A percentile compares a stretch with the other conserved stretches of the same genome.
These are phyloP conservation scores for Scheffersomyces quercinus DNA, from an alignment of 1,139 yeast species.

Conservation along the genomic window DNA sequence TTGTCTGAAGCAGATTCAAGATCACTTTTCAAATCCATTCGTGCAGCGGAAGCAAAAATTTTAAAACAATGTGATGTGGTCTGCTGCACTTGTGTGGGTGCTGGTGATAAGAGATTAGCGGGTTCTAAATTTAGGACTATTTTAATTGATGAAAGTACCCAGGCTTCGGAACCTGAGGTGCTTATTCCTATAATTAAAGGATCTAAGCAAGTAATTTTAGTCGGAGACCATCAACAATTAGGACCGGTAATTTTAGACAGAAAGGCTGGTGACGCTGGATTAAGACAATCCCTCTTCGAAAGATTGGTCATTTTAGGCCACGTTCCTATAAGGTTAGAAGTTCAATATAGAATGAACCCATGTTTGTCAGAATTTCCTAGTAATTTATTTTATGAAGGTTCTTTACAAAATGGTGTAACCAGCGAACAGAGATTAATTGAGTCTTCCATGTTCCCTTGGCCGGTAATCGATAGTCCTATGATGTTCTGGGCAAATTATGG, in stretches of 20 bases:
- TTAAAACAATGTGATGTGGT: constrained; percentile 72
- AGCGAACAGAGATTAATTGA: constrained; percentile 62
- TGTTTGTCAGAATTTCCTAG: constrained; percentile 83
- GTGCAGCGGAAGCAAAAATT: constrained; percentile 50
- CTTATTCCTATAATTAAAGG: constrained; percentile 88
- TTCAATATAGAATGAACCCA: constrained; percentile 96
- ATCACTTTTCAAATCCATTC: constrained; percentile 40
- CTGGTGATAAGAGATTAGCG: constrained; percentile 70
- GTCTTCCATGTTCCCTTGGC: constrained; percentile 82
- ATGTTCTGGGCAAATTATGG: constrained; percentile 95
- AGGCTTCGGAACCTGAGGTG: constrained; percentile 91
- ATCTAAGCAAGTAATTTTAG: constrained; percentile 83
- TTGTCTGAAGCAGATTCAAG: constrained; percentile 56
- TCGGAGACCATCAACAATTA: constrained; percentile 94
- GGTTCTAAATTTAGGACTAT: constrained; percentile 67
- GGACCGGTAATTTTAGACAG: constrained; percentile 87
- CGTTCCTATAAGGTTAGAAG: constrained; percentile 82
- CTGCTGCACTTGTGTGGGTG: constrained; percentile 92
- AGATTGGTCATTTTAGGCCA: constrained; percentile 83
- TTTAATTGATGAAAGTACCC: constrained; percentile 89
- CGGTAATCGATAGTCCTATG: constrained; percentile 79
- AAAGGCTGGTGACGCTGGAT: constrained; percentile 82
- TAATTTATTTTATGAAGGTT: constrained; percentile 91
- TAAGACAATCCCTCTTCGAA: constrained; percentile 83
- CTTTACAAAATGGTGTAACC: constrained; percentile 88